These are phyloP conservation scores for Symmetrospora coprosmae DNA, from an alignment of 768 basidiomycete species.

Conservation along the genomic window DNA sequence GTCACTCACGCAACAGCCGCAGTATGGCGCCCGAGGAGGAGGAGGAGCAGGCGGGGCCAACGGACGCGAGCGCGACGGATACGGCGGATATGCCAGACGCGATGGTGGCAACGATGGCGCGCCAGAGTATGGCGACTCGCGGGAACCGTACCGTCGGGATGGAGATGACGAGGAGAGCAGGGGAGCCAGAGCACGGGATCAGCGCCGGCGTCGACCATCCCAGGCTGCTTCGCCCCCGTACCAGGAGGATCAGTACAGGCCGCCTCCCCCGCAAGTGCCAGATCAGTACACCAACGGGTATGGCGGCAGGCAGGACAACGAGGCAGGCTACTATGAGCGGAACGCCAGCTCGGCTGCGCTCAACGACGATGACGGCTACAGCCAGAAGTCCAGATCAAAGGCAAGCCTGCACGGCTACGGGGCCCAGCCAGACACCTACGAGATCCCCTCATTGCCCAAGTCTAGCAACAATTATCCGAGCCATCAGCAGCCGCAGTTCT, in stretches of 20 bases:
- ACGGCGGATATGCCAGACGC: too few species aligned
- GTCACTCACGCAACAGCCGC: too few species aligned
- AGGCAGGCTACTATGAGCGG: constrained; percentile 1
- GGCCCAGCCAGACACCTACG: background rate
- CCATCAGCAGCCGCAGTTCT: too few species aligned
- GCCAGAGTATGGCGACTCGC: too few species aligned
- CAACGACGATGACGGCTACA: background rate
- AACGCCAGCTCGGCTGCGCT: background rate
- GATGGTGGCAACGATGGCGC: too few species aligned
- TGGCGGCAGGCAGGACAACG: background rate
- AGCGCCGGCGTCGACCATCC: background rate
- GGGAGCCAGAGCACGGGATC: background rate
- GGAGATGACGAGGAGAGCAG: background rate
- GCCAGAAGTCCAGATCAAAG: background rate
- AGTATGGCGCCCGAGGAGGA: too few species aligned
- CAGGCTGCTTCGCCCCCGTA: background rate
- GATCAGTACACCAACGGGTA: background rate
- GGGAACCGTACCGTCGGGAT: background rate
- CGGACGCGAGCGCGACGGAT: too few species aligned
- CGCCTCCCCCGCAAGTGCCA: too few species aligned
- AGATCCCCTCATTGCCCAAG: background rate
- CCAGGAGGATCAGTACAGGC: background rate
- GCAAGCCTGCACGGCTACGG: background rate
- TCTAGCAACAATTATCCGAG: too few species aligned
- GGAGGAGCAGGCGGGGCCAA: too few species aligned